A percentile compares a stretch with the other conserved stretches of the same genome.
Conservation (phyloP, 2,329 filamentous ascomycete genomes). For the Xylariaceae sp. region DNA sequence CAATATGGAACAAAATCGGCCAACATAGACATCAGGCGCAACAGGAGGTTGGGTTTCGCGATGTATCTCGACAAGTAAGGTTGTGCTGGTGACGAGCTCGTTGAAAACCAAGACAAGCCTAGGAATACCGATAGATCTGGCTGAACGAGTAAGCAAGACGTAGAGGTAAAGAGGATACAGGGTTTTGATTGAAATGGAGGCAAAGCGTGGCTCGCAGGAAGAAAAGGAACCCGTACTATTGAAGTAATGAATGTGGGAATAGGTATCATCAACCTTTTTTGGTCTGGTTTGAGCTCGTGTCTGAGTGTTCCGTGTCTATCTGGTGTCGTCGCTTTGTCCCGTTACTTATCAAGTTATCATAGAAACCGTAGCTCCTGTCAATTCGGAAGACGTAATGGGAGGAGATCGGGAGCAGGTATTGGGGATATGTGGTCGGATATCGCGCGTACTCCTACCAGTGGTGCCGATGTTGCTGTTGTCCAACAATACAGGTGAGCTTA, state of each 20-base stretch:
- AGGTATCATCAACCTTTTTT: neutral
- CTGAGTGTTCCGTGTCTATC: constrained; percentile 1
- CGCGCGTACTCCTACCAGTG: neutral
- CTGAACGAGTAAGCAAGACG: too few relatives aligned
- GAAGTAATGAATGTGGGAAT: neutral
- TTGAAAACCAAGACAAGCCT: too few relatives aligned
- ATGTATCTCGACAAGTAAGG: constrained; percentile 4
- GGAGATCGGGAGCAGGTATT: neutral
- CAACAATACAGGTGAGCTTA: neutral
- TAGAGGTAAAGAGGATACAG: too few relatives aligned
- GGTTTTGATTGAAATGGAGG: too few relatives aligned
- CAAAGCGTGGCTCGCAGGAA: too few relatives aligned
- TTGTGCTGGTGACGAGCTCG: too few relatives aligned
- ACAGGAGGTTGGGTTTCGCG: neutral
- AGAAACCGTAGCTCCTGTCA: too few relatives aligned
- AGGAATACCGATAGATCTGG: too few relatives aligned
- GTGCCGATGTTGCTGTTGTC: neutral
- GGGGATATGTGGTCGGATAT: neutral
- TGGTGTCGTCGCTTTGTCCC: constrained; percentile 1
- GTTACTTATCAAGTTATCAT: neutral
- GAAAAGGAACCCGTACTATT: too few relatives aligned
- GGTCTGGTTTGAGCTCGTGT: constrained; percentile 4
- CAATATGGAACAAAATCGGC: constrained; percentile 9
- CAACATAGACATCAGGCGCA: constrained; percentile 22
- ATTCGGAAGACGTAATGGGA: too few relatives aligned